Evolutionary conservation across 768 basidiomycete species (phyloP), one percentile per base, ranked within the genome.

Genomic region (Strobilomyces confusus): DNA sequence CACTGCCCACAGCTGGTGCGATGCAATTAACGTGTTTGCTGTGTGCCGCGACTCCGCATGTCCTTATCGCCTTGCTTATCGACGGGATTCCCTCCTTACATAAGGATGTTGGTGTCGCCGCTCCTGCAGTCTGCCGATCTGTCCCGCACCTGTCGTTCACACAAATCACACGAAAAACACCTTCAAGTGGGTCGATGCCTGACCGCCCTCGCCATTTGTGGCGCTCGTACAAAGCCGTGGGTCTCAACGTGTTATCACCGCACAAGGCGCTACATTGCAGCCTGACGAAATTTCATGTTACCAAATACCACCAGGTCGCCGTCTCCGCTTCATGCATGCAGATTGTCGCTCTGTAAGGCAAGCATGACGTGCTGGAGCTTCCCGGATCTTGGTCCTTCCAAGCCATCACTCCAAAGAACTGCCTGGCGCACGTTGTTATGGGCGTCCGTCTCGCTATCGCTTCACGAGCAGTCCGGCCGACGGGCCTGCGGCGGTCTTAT

Each of bases 31-130:
- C 13, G 15, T 19, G n/a, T 37, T 37, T 37, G 36, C 15, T 34
- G 33, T 34, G 33, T 14, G 11, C 19, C 12, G 19, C 8, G 4
- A 40, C 38, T 41, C 22, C 40, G 40, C 40, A 12, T 40, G 34
- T 7, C 33, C 46, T 59, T 58, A 58, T 54, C 51, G 36, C 25
- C 9, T 9, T 49, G 9, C 57, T 58, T 58, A 58, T 51, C 56
- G 55, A 32, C 43, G 20, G n/a, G n/a, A n/a, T n/a, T 25, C 14
- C 42, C 11, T 12, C 33, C 33, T 34, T 34, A 34, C 11, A 11
- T n/a, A n/a, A n/a, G n/a, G n/a, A n/a, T n/a, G n/a, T n/a, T n/a
- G n/a, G n/a, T n/a, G n/a, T n/a, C n/a, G n/a, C 15, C 15, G 33
- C 11, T 4, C 17, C 17, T 33, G 32, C 32, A 33, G 11, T 33